Percentiles rank a stretch among this genome's conserved stretches.
Evolutionary conservation across 257 asterid species (phyloP).

Genomic region (Lycium barbarum): DNA sequence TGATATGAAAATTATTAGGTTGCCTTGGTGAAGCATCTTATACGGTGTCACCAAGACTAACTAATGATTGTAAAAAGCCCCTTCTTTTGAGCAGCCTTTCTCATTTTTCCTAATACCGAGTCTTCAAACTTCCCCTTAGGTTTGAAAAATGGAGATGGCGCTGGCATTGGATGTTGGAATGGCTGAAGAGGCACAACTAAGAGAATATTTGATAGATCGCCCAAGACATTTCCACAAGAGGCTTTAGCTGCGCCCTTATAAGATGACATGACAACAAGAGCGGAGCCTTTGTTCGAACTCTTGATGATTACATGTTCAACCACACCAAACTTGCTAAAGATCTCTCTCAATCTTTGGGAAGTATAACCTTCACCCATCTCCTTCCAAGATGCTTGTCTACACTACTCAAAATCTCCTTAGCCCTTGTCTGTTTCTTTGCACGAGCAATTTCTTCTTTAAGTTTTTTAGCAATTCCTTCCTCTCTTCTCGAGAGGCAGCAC

Average conservation of each 20-base stretch:
- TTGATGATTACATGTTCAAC: no score
- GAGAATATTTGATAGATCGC: constrained; percentile 76
- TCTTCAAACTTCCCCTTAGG: constrained; percentile 54
- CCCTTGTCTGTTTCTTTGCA: constrained; percentile 41
- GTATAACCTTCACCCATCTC: constrained; percentile 68
- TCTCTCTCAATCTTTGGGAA: constrained; percentile 58
- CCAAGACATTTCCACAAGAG: constrained; percentile 64
- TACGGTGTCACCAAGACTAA: no score
- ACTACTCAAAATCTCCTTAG: constrained; percentile 30
- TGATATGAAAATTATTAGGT: no score
- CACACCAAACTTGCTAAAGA: constrained; percentile 55
- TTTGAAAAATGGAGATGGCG: constrained; percentile 46
- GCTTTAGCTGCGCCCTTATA: constrained; percentile 64
- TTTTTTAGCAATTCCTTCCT: constrained; percentile 54
- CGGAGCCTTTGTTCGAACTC: no score
- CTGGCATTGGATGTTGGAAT: constrained; percentile 45
- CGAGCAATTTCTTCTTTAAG: constrained; percentile 65
- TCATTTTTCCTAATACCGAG: constrained; percentile 72
- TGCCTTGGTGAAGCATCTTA: no score
- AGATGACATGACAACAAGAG: no score
- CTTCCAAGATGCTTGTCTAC: constrained; percentile 83
- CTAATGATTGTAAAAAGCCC: no score
- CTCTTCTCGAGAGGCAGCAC: constrained; percentile 68
- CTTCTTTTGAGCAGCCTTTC: constrained; percentile 42
- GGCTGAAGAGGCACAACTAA: constrained; percentile 70